These are phyloP conservation scores for Glaciozyma antarctica DNA, from an alignment of 768 basidiomycete genomes.

Conservation along the genomic window DNA sequence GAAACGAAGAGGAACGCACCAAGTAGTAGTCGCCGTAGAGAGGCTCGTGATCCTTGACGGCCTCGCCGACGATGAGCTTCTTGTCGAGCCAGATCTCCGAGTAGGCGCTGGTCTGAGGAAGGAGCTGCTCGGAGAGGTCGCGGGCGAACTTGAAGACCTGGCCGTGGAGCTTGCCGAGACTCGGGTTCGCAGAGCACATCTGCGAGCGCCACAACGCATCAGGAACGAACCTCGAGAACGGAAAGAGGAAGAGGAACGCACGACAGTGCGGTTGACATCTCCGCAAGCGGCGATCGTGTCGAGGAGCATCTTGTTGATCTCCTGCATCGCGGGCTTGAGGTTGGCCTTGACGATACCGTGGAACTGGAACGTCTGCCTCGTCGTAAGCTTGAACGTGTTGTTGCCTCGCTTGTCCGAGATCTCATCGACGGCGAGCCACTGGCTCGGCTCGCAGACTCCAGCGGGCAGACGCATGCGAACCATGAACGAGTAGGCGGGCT, in stretches of 20 bases:
- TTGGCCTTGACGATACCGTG: slow-evolving; percentile 97
- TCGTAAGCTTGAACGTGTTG: slow-evolving; percentile 93
- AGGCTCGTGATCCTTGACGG: slow-evolving; percentile 80
- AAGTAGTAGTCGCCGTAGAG: slow-evolving; percentile 97
- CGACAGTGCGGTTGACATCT: slow-evolving; percentile 68
- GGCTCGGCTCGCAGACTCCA: slow-evolving; percentile 80
- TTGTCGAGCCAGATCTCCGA: slow-evolving; percentile 99
- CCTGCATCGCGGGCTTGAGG: slow-evolving; percentile 90
- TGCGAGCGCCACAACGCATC: slow-evolving; percentile 9
- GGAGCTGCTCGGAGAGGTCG: slow-evolving; percentile 68
- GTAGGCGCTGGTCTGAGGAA: slow-evolving; percentile 86
- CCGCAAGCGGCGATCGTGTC: slow-evolving; percentile 98
- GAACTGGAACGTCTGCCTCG: slow-evolving; percentile 97
- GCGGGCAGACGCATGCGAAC: slow-evolving; percentile 94
- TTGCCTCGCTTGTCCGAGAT: slow-evolving; percentile 93
- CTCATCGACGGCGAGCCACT: slow-evolving; percentile 93
- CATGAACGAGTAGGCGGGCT: slow-evolving; percentile 97
- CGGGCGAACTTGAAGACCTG: slow-evolving; percentile 78
- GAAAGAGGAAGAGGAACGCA: slow-evolving; percentile 9
- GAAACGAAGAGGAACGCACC: slow-evolving; percentile 55
- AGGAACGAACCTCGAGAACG: neutral
- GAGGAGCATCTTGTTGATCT: slow-evolving; percentile 77
- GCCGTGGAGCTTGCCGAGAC: slow-evolving; percentile 72
- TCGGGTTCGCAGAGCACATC: slow-evolving; percentile 78
- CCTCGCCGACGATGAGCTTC: slow-evolving; percentile 88